These are phyloP conservation scores for Fomitopsis palustris DNA, from an alignment of 1,284 basidiomycete genomes.

Conservation along the genomic window DNA sequence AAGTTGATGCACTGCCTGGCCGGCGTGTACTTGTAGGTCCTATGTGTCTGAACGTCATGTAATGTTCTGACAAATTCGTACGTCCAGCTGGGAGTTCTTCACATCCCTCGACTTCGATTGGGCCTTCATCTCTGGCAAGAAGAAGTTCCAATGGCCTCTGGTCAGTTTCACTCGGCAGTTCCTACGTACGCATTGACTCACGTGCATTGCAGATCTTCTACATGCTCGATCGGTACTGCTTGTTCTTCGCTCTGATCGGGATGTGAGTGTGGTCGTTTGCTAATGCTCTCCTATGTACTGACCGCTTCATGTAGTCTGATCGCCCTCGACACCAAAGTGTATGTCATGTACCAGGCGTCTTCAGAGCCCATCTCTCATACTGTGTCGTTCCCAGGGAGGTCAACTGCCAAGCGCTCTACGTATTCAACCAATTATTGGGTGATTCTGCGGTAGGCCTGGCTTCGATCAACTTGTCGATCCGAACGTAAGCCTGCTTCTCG, in stretches of 20 bases:
- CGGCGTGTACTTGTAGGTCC: conserved; percentile 59
- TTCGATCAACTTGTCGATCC: conserved; percentile 74
- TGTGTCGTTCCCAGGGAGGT: conserved; percentile 39
- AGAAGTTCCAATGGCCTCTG: conserved; percentile 47
- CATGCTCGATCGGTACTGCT: conserved; percentile 67
- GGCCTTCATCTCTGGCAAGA: conserved; percentile 57
- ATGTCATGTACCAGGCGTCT: conserved; percentile 8
- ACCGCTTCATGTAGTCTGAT: conserved; percentile 37
- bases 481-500: conserved; percentile 48
- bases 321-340: conserved; percentile 55
- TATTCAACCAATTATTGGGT: conserved; percentile 68
- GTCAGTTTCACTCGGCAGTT: conserved; percentile 11
- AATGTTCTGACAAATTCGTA: conserved; percentile 2
- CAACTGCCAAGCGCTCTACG: conserved; percentile 67
- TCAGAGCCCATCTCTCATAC: neutral
- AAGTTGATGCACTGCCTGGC: conserved; percentile 66
- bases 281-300: neutral
- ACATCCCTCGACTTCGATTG: conserved; percentile 73
- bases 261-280: conserved; percentile 38
- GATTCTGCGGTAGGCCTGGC: conserved; percentile 72
- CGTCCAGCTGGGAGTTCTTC: conserved; percentile 38
- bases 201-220: conserved; percentile 57
- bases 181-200: neutral
- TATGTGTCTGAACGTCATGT: neutral
- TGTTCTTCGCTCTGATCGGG: conserved; percentile 66